Evolutionary conservation across 2,329 filamentous ascomycete species (phyloP).

Genomic region (Fonsecaea erecta): DNA sequence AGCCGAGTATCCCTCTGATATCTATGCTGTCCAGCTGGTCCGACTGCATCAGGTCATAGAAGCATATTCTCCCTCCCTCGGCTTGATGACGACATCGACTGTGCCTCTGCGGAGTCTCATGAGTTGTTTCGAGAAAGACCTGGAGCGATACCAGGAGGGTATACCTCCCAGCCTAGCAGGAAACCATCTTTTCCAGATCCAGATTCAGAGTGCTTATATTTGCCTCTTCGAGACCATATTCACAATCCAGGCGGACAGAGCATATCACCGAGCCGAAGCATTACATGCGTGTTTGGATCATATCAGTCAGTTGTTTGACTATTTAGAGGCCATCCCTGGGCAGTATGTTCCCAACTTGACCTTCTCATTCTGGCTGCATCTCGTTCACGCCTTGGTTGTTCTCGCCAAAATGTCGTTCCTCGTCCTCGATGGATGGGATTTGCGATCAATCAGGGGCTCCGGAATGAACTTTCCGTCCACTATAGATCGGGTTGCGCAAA

Average conservation of each 20-base stretch:
- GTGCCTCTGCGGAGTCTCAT: slow-evolving; percentile 40
- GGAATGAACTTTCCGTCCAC: slow-evolving; percentile 35
- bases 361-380: slow-evolving; percentile 51
- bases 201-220: slow-evolving; percentile 35
- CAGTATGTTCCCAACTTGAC: slow-evolving; percentile 53
- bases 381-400: slow-evolving; percentile 51
- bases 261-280: slow-evolving; percentile 44
- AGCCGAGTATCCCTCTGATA: slow-evolving; percentile 55
- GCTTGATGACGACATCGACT: slow-evolving; percentile 25
- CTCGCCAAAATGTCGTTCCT: slow-evolving; percentile 40
- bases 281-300: slow-evolving; percentile 56
- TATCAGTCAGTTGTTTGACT: slow-evolving; percentile 56
- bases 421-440: slow-evolving; percentile 39
- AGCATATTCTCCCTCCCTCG: slow-evolving; percentile 33
- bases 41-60: slow-evolving; percentile 58
- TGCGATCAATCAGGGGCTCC: slow-evolving; percentile 34
- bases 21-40: slow-evolving; percentile 54
- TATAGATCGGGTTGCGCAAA: slow-evolving; percentile 29
- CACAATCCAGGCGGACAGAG: slow-evolving; percentile 46
- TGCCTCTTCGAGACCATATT: slow-evolving; percentile 38
- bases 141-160: slow-evolving; percentile 38
- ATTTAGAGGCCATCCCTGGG: slow-evolving; percentile 53
- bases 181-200: slow-evolving; percentile 12
- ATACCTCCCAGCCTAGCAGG: slow-evolving; percentile 15
- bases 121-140: slow-evolving; percentile 54